phyloP scores from a whole-genome alignment of 139 green algal genomes.

The Chlamydomonas sp. region DNA sequence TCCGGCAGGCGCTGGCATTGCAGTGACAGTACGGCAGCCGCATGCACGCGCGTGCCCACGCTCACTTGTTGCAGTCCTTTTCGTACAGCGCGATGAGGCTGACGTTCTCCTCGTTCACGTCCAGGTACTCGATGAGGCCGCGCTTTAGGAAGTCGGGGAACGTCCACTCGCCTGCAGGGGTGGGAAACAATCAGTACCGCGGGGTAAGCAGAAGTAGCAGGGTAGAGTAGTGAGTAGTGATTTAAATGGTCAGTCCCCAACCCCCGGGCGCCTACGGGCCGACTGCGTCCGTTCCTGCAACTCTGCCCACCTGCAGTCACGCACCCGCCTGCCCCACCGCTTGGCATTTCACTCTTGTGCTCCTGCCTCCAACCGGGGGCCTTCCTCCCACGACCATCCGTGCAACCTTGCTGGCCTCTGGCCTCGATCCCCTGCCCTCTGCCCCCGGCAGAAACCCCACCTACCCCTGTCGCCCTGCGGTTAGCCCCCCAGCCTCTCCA shows the following conservation, averaged over 20 bases:
- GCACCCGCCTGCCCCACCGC: no score
- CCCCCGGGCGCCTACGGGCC: no score
- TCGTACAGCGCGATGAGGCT: constrained; percentile 94
- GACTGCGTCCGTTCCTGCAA: no score
- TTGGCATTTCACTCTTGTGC: background rate
- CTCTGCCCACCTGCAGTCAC: no score
- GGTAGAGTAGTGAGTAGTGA: no score
- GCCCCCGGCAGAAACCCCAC: background rate
- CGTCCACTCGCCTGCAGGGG: constrained; percentile 62
- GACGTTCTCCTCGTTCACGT: constrained; percentile 98
- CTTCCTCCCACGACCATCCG: background rate
- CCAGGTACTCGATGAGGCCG: constrained; percentile 98
- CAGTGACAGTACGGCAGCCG: background rate
- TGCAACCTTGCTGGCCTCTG: no score
- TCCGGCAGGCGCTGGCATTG: background rate
- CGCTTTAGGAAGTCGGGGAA: constrained; percentile 85
- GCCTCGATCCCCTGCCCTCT: no score
- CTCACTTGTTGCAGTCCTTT: constrained; percentile 50
- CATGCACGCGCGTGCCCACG: background rate
- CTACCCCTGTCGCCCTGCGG: background rate
- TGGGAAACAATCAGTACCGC: background rate
- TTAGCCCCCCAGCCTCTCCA: background rate
- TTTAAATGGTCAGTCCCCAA: no score
- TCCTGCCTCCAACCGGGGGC: background rate
- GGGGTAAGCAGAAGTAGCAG: no score